Percentiles rank a stretch among this genome's conserved stretches.
phyloP scores from a whole-genome alignment of 257 asterid species.

The Petrea volubilis region DNA sequence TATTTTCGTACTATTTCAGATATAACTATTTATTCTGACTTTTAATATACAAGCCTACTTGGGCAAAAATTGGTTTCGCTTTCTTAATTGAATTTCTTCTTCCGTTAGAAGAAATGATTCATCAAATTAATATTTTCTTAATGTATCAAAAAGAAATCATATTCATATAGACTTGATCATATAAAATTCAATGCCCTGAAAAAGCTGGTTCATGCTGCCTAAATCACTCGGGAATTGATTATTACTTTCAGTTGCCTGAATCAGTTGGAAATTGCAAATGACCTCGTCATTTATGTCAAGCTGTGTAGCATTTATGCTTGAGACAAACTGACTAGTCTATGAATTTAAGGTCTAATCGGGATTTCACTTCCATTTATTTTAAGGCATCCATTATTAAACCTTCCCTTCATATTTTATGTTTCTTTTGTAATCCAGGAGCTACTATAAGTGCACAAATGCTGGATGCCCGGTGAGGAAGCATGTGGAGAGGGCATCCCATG shows the following conservation, averaged over 20 bases:
- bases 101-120: neutral
- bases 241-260: neutral
- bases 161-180: too few relatives aligned
- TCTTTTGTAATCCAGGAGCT: constrained; percentile 67
- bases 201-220: too few relatives aligned
- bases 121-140: too few relatives aligned
- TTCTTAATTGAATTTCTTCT: neutral
- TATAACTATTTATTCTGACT: neutral
- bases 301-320: too few relatives aligned
- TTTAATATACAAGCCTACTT: neutral
- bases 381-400: neutral
- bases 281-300: neutral
- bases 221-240: neutral
- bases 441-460: constrained; percentile 87
- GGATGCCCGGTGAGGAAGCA: constrained; percentile 98
- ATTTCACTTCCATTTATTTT: neutral
- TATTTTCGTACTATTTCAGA: neutral
- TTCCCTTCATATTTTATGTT: neutral
- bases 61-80: neutral
- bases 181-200: too few relatives aligned
- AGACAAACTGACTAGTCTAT: neutral
- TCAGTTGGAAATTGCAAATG: neutral
- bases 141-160: too few relatives aligned
- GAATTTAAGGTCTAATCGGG: neutral
- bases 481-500: constrained; percentile 96